Evolutionary conservation across 148 eudicot species (phyloP).

Genomic region (Euryodendron excelsum): DNA sequence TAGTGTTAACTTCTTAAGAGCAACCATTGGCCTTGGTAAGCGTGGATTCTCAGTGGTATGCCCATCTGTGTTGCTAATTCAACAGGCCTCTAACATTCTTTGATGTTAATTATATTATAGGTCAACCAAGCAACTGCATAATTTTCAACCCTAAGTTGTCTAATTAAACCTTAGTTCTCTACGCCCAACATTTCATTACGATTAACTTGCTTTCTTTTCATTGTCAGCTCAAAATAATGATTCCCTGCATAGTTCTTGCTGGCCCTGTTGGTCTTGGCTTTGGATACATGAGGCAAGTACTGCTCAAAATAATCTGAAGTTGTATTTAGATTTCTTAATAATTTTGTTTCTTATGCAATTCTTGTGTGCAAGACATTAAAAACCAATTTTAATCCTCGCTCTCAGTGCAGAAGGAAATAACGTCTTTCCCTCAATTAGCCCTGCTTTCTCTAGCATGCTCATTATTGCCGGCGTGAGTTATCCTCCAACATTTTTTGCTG

Average conservation of each 20-base stretch:
- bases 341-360: neutral
- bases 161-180: too few species aligned
- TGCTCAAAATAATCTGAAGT: neutral
- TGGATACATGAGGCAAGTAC: slow-evolving; percentile 21
- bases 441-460: slow-evolving; percentile 12
- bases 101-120: too few species aligned
- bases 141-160: too few species aligned
- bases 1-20: too few species aligned
- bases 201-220: neutral
- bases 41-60: too few species aligned
- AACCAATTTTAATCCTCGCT: neutral
- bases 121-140: too few species aligned
- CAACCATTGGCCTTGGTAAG: too few species aligned
- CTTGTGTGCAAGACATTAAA: neutral
- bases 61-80: too few species aligned
- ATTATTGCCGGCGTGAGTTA: slow-evolving; percentile 11
- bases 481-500: neutral
- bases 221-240: slow-evolving; percentile 19
- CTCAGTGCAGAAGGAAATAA: slow-evolving; percentile 18
- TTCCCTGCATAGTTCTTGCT: slow-evolving; percentile 18
- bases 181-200: neutral
- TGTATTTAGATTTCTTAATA: neutral
- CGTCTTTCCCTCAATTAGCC: slow-evolving; percentile 18
- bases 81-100: too few species aligned
- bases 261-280: slow-evolving; percentile 24